Evolutionary conservation across 148 eudicot species (phyloP).

Genomic region (Amaranthus hypochondriacus): DNA sequence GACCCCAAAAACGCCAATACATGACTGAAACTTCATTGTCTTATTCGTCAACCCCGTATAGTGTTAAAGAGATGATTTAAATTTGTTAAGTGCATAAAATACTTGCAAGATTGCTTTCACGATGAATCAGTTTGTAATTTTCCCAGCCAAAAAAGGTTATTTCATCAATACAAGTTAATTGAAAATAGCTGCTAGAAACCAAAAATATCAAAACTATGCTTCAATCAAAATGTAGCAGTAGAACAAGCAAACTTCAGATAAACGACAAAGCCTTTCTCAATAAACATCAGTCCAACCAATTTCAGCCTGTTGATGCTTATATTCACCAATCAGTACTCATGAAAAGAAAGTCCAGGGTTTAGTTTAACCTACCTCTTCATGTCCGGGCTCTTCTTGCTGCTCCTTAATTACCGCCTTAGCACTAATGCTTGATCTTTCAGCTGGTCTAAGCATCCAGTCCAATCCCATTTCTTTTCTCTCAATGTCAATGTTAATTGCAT

Average conservation of each 20-base stretch:
- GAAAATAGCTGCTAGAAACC: constrained; percentile 3
- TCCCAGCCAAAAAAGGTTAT: too few relatives aligned
- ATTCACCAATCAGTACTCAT: neutral
- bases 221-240: neutral
- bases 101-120: too few relatives aligned
- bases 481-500: constrained; percentile 28
- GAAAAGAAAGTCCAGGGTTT: neutral
- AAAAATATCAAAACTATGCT: neutral
- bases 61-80: too few relatives aligned
- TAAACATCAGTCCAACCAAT: neutral
- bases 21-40: too few relatives aligned
- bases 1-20: too few relatives aligned
- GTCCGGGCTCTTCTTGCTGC: constrained; percentile 42
- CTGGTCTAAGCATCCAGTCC: constrained; percentile 92
- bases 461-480: constrained; percentile 80
- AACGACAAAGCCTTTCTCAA: neutral
- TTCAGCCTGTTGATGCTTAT: neutral
- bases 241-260: neutral
- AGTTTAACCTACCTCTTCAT: constrained; percentile 50
- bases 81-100: too few relatives aligned
- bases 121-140: too few relatives aligned
- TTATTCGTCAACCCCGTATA: too few relatives aligned
- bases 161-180: too few relatives aligned
- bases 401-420: constrained; percentile 23
- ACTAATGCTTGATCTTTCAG: constrained; percentile 34